Percentiles rank a stretch among this genome's conserved stretches.
Conservation (phyloP, 2,329 filamentous ascomycete genomes). For the Aplosporella prunicola region DNA sequence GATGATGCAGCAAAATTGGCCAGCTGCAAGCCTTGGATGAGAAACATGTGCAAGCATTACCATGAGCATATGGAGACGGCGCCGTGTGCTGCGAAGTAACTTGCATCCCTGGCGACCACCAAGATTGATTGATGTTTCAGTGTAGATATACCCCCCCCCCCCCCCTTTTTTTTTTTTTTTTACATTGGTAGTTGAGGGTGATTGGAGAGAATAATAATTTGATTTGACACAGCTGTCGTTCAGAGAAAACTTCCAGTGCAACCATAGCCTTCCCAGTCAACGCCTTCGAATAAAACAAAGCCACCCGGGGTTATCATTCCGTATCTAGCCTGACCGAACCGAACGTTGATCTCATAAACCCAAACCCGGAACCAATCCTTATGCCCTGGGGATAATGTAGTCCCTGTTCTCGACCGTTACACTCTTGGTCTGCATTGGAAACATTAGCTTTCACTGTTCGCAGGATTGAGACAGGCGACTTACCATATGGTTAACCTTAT, state of each 20-base stretch:
- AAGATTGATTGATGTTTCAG: not conserved
- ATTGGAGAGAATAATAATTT: too few species aligned
- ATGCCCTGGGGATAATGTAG: constrained; percentile 25
- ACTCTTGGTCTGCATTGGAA: constrained; percentile 39
- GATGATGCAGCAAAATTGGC: constrained; percentile 17
- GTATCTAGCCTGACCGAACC: not conserved
- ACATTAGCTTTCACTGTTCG: not conserved
- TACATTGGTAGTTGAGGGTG: too few species aligned
- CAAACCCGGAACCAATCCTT: not conserved
- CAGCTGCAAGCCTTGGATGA: constrained; percentile 29
- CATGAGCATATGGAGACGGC: constrained; percentile 31
- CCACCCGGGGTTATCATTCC: not conserved
- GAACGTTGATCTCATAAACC: not conserved
- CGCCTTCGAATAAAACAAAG: not conserved
- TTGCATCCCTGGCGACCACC: not conserved
- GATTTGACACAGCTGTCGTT: not conserved
- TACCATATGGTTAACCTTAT: constrained; percentile 97
- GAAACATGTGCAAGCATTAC: constrained; percentile 26
- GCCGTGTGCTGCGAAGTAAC: constrained; percentile 18
- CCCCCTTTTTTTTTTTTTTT: too few species aligned
- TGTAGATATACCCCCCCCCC: constrained; percentile 9
- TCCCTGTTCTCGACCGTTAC: constrained; percentile 45
- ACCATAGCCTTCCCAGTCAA: not conserved
- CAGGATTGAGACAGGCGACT: constrained; percentile 16
- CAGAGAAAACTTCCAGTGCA: not conserved